Evolutionary conservation across 345 rosid species (phyloP), one percentile per base, ranked within the genome.

Genomic region (Cardiospermum halicacabum): DNA sequence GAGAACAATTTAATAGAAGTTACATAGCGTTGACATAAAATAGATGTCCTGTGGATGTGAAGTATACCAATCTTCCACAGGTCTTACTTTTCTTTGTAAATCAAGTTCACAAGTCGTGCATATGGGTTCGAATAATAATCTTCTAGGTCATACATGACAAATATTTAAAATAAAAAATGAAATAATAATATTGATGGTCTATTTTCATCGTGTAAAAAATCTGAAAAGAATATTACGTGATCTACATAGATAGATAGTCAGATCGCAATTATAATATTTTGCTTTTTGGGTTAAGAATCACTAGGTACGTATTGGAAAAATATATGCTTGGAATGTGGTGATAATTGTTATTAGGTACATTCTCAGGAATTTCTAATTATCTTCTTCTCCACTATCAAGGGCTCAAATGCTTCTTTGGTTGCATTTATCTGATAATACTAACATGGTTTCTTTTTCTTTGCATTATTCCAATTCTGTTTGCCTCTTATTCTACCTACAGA

Each of bases 391-490:
- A 51, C 50, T 66, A 36, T 40, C 4, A 65, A 40, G 25, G 27
- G 53, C 10, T 34, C 26, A 53, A 27, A 50, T 55, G 42, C 36
- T 60, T n/a, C 26, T 60, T 54, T 39, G 34, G 56, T 61, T n/a
- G 61, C 16, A 60, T 42, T 32, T 28, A 56, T 61, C 67, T n/a
- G n/a, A n/a, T n/a, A n/a, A n/a, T n/a, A n/a, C 55, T 5, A 7
- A 37, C 56, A 15, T 45, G 39, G 34, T 3, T 50, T 56, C 15
- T 26, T 12, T n/a, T n/a, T n/a, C n/a, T 18, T 2, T 59, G 57
- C 31, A 49, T 18, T 60, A 71, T 68, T 68, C 65, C 49, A 49
- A 56, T 68, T 68, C 71, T 39, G 21, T 64, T 59, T 58, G 72
- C 58, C 37, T 26, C 63, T 28, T 53, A 36, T 36, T 53, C 32